These are phyloP conservation scores for Isabelozyma heimii DNA, from an alignment of 805 yeast species.

Conservation along the genomic window DNA sequence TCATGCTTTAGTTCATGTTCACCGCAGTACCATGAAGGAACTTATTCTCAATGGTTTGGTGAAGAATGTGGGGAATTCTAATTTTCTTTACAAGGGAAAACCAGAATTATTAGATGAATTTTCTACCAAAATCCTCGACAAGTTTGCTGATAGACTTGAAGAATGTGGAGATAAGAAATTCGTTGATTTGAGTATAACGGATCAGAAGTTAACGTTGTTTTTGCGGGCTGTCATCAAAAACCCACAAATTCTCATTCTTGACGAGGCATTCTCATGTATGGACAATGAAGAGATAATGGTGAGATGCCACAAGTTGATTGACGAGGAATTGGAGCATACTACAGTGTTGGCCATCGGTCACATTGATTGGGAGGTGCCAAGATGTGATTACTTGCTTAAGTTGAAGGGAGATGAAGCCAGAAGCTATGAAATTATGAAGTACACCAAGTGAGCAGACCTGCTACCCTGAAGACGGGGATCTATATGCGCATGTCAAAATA, in stretches of 20 bases:
- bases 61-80: slow-evolving; percentile 54
- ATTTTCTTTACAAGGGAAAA: slow-evolving; percentile 30
- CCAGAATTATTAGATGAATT: slow-evolving; percentile 5
- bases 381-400: slow-evolving; percentile 48
- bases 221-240: slow-evolving; percentile 73
- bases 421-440: slow-evolving; percentile 15
- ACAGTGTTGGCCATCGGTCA: slow-evolving; percentile 83
- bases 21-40: slow-evolving; percentile 46
- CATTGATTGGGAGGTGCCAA: slow-evolving; percentile 74
- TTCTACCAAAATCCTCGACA: slow-evolving; percentile 15
- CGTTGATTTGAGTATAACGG: slow-evolving; percentile 56
- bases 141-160: slow-evolving; percentile 29
- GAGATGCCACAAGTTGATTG: slow-evolving; percentile 30
- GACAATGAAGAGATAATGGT: slow-evolving; percentile 47
- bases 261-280: slow-evolving; percentile 94
- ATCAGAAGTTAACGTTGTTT: slow-evolving; percentile 76
- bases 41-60: slow-evolving; percentile 71
- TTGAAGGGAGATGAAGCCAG: slow-evolving; percentile 29
- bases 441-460: not conserved
- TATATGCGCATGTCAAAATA: too few species aligned
- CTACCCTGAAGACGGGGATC: too few species aligned
- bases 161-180: slow-evolving; percentile 41
- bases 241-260: slow-evolving; percentile 78
- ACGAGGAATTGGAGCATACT: slow-evolving; percentile 33
- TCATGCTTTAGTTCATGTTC: slow-evolving; percentile 76